Conservation (phyloP, 306 rosid genomes). For the Gastrolobium villosum region DNA sequence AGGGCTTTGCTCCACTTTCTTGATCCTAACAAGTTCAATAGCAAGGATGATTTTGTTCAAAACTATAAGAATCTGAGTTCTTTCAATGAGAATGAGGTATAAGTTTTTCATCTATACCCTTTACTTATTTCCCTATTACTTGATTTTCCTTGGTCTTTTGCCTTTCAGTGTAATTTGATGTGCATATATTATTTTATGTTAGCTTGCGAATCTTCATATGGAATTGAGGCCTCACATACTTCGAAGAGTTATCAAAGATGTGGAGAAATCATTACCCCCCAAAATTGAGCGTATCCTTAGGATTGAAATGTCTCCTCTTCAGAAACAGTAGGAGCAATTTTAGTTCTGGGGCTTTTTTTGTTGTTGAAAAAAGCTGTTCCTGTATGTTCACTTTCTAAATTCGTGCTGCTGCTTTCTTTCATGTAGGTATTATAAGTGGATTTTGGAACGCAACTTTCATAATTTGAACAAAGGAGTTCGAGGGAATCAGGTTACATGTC, state of each 20-base stretch:
- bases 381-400: constrained; percentile 41
- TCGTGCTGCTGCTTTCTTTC: constrained; percentile 38
- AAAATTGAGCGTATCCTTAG: constrained; percentile 98
- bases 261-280: constrained; percentile 99
- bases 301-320: constrained; percentile 99
- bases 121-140: constrained; percentile 6
- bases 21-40: constrained; percentile 86
- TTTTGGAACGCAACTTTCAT: constrained; percentile 98
- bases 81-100: constrained; percentile 96
- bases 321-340: constrained; percentile 82
- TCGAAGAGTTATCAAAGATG: constrained; percentile 97
- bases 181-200: constrained; percentile 41
- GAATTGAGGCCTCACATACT: constrained; percentile 99
- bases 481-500: constrained; percentile 90
- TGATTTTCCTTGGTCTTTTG: constrained; percentile 27
- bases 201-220: constrained; percentile 99
- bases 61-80: constrained; percentile 99
- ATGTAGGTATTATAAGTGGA: constrained; percentile 97
- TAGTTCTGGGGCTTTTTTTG: constrained; percentile 22
- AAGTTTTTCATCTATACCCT: constrained; percentile 22
- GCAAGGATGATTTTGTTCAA: constrained; percentile 95
- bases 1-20: constrained; percentile 99
- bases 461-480: constrained; percentile 99
- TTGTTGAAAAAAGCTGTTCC: constrained; percentile 1
- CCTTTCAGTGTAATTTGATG: constrained; percentile 26